Evolutionary conservation across 2,329 filamentous ascomycete genomes (phyloP), one percentile per base, ranked within the genome.

Genomic region (Microsporum audouinii): DNA sequence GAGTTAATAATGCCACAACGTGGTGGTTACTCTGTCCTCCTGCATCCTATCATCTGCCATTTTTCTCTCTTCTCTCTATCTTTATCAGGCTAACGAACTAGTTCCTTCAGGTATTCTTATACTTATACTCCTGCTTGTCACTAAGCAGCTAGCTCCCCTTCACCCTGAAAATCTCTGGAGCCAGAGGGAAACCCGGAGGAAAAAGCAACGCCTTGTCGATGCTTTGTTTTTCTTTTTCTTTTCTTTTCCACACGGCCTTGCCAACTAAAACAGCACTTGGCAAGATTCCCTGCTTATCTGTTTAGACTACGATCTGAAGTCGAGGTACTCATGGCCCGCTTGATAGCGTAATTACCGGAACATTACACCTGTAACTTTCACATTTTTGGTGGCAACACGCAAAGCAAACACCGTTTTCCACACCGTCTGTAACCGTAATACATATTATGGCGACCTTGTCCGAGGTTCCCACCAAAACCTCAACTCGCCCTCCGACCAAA

Each of bases 251-350:
- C 38, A 39, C 55, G 55, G 55, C 34, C 38, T 53, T 53, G 47
- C 47, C 47, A 53, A 53, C 47, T 53, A 53, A 53, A 53, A 53
- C 47, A 31, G 27, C 47, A 31, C 47, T 53, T 53, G 47, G 47
- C 47, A 53, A 17, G 47, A 53, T 53, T 53, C 47, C 47, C 47
- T 53, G 47, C 47, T 53, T 53, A 53, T 53, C 47, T 53, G 47
- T n/a, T 43, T 53, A 53, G 47, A 53, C 47, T 53, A 7, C 47
- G 47, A 53, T 53, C 47, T 31, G 4, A n/a, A 53, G 47, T 31
- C 8, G 10, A 53, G 47, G 47, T 53, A 53, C 27, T 27, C 12
- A 33, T 53, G 14, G 47, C 47, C 47, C 47, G 47, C 47, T 27
- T 27, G 47, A 53, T 53, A 3, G 47, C 27, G 47, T 53, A 47